Base-by-base conservation (phyloP, 192 early-diverging fungal species). In the Ambispora gerdemannii region DNA sequence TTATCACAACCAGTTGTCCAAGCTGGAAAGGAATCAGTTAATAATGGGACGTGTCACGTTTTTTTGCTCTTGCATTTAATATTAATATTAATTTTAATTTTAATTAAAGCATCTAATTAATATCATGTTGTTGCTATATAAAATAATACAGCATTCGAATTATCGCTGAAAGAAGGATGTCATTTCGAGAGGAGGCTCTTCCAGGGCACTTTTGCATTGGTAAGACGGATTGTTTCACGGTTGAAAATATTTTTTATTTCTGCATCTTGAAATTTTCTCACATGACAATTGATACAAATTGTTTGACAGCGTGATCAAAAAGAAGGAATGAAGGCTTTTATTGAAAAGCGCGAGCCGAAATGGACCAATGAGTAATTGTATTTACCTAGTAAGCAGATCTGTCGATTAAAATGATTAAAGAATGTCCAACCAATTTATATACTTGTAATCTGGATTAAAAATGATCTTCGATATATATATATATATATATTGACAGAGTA, bases 11-110 rank as follows among this genome's bases (percentile, higher is more conserved):
- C 94, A 30, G 85, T 87, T 38, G 89, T 94, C 49, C 86, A 96
- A 79, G 95, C 97, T 93, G 89, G 87, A 74, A 98, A 98, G 87
- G 97, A 99, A 77, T 88, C 91, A n/a, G 87, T 98, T 27, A 95
- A 99, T 82, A 86, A 90, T 77, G 83, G 90, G 86, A 77, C 60
- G 77, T 70, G 13, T n/a, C 8, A 28, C 4, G 10, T 49, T 27
- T 43, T 6, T 49, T 38, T 20, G n/a, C 2, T 36, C 15, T 28
- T 27, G 25, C 27, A 36, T 36, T n/a, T 34, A 34, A 55, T 20
- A 13, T 32, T 17, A 15, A 30, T 13, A 30, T 17, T 60, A 4
- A 17, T 10, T 60, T 31, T 31, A 10, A 1, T 30, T 60, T 65
- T 52, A 1, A 13, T 53, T 53, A 2, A 22, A 52, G 4, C 52